Evolutionary conservation across 164 flowering plant genomes (phyloP), one percentile per base, ranked within the genome.

Genomic region (Chimonanthus praecox): DNA sequence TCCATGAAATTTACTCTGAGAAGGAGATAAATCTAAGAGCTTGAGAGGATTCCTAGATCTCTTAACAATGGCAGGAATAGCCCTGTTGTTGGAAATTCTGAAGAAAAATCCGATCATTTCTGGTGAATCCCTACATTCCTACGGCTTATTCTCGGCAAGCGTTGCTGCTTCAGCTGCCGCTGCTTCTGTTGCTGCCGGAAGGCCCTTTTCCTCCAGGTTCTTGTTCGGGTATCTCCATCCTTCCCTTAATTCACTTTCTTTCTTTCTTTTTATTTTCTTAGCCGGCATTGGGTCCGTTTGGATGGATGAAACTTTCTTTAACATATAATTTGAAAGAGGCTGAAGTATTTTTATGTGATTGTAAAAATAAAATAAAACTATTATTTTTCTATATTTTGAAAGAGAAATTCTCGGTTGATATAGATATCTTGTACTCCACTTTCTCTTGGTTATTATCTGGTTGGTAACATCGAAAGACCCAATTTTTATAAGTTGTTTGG

Each of bases 91-190:
- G 71, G 92, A 88, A 82, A 83, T 88, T 51, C 69, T 85, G 72
- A 78, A 86, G 83, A 87, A 83, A 79, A 85, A 87, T 47, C 89
- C 89, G 10, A 78, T 66, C 71, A 79, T 85, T n/a, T 70, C 82
- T 2, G 43, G 83, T 46, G 84, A 79, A 47, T 20, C 76, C 69
- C 45, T 88, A 20, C 87, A 86, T 74, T 90, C 95, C 2, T 72
- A 74, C 69, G 81, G 85, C 0, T 69, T 80, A 6, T 83, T 87
- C 72, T 82, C 94, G 6, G 85, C 88, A 3, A 72, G 82, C 13
- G 78, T 83, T 8, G 91, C 88, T 50, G 78, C 87, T 48, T 77
- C 90, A 8, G 82, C 88, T 6, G 89, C 90, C 49, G 91, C 89
- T 67, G 88, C 87, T 11, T 78, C 92, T 9, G 75, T 79, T 72